A percentile compares a stretch with the other conserved stretches of the same genome.
Evolutionary conservation across 495 filamentous ascomycete species (phyloP).

Genomic region (Gamarada debralockiae): DNA sequence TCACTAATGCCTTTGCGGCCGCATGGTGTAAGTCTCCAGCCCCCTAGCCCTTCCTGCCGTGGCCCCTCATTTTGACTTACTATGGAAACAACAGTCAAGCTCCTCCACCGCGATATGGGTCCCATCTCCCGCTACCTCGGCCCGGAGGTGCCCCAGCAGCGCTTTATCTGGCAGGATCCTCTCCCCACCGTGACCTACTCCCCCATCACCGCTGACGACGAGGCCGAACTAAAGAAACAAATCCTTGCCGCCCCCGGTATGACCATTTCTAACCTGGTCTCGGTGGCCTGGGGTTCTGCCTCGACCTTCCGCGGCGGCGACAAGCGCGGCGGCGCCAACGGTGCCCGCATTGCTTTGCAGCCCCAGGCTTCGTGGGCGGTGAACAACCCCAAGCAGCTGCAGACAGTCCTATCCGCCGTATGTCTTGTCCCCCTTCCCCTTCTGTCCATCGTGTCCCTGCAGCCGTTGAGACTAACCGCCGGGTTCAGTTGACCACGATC

Average conservation of each 20-base stretch:
- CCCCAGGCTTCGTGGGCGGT: slow-evolving; percentile 14
- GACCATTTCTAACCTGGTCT: slow-evolving; percentile 10
- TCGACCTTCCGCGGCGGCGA: slow-evolving; percentile 17
- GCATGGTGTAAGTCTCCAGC: slow-evolving; percentile 21
- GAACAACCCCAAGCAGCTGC: slow-evolving; percentile 13
- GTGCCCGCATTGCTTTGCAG: slow-evolving; percentile 16
- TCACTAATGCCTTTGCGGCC: slow-evolving; percentile 18
- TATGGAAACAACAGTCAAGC: slow-evolving; percentile 15
- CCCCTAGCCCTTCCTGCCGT: background rate
- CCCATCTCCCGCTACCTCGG: slow-evolving; percentile 18
- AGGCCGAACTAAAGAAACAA: slow-evolving; percentile 5
- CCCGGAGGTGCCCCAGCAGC: slow-evolving; percentile 14
- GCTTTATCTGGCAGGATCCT: slow-evolving; percentile 16
- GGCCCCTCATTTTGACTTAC: background rate
- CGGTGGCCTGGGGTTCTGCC: slow-evolving; percentile 13
- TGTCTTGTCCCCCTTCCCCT: background rate
- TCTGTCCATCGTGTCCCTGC: background rate
- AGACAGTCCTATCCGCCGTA: slow-evolving; percentile 11
- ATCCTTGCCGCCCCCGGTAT: slow-evolving; percentile 10
- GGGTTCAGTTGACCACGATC: slow-evolving; percentile 12
- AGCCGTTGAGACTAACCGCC: slow-evolving; percentile 6
- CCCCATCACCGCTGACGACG: slow-evolving; percentile 12
- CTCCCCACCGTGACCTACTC: slow-evolving; percentile 2
- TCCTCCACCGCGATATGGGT: slow-evolving; percentile 20
- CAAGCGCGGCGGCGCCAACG: slow-evolving; percentile 16